phyloP scores from a whole-genome alignment of 140 eudicot species.

The Ambrosia hybrid region DNA sequence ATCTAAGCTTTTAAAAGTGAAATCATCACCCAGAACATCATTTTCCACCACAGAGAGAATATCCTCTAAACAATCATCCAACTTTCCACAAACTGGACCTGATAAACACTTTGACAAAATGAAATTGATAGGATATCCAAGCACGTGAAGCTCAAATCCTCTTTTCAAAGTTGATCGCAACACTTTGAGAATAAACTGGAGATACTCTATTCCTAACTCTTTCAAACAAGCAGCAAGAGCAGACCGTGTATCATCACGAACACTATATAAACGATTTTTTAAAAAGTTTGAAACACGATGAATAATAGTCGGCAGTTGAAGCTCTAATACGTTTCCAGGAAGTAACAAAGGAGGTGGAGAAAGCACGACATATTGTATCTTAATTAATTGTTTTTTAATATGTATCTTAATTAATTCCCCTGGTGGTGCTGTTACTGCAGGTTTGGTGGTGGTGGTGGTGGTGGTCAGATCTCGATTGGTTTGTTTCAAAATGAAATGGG shows the following conservation, averaged over 20 bases:
- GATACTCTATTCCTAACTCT: slow-evolving; percentile 79
- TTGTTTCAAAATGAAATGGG: no score
- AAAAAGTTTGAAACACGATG: slow-evolving; percentile 81
- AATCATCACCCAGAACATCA: slow-evolving; percentile 88
- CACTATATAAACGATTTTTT: slow-evolving; percentile 70
- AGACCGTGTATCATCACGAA: slow-evolving; percentile 84
- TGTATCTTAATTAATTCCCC: no score
- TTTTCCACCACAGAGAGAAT: slow-evolving; percentile 64
- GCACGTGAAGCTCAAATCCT: slow-evolving; percentile 88
- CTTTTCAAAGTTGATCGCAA: slow-evolving; percentile 68
- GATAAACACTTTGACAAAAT: slow-evolving; percentile 50
- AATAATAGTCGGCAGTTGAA: slow-evolving; percentile 67
- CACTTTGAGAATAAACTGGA: slow-evolving; percentile 65
- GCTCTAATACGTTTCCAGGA: slow-evolving; percentile 63
- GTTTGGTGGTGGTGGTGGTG: no score
- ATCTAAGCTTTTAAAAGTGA: no score
- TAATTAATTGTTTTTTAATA: no score
- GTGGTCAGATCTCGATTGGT: no score
- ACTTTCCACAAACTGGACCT: slow-evolving; percentile 44
- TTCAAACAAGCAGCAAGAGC: slow-evolving; percentile 87
- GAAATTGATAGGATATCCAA: slow-evolving; percentile 82
- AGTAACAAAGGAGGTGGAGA: no score
- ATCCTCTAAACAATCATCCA: slow-evolving; percentile 78
- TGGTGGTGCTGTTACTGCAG: no score
- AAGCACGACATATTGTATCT: no score